phyloP scores from a whole-genome alignment of 2,329 filamentous ascomycete species.

The Neopestalotiopsis rosae region DNA sequence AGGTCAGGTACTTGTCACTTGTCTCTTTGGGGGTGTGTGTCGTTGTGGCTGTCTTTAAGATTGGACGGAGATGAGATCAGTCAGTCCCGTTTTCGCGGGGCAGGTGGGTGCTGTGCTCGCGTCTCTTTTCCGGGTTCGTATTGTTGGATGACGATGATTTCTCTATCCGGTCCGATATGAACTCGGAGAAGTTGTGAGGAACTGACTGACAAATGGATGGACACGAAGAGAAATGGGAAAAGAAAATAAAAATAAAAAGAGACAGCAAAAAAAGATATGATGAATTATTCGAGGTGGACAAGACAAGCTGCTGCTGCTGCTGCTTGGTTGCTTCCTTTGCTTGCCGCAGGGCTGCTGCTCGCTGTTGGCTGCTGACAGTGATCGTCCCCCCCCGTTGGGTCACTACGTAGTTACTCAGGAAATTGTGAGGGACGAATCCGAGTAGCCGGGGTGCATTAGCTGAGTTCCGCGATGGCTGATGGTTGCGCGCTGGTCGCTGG shows the following conservation, averaged over 20 bases:
- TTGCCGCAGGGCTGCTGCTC: neutral
- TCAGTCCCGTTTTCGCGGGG: no score
- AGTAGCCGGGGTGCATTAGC: neutral
- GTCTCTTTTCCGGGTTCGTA: no score
- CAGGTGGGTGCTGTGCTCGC: no score
- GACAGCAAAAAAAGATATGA: neutral
- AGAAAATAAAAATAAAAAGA: neutral
- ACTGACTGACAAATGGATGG: neutral
- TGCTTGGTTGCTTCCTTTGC: no score
- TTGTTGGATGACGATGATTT: no score
- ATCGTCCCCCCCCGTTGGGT: neutral
- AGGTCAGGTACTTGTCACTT: neutral
- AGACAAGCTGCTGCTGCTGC: no score
- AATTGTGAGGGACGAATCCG: conserved; percentile 3
- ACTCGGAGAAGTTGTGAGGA: neutral
- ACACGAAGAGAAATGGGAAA: neutral
- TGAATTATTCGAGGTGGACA: no score
- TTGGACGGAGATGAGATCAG: no score
- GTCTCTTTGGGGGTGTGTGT: neutral
- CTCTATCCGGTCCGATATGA: no score
- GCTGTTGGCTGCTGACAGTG: neutral
- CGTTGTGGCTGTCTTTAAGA: no score
- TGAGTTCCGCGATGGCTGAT: neutral
- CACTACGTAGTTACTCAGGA: neutral
- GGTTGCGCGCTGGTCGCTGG: neutral